Conservation (phyloP, 306 rosid species). For the Cucumis cinereus region DNA sequence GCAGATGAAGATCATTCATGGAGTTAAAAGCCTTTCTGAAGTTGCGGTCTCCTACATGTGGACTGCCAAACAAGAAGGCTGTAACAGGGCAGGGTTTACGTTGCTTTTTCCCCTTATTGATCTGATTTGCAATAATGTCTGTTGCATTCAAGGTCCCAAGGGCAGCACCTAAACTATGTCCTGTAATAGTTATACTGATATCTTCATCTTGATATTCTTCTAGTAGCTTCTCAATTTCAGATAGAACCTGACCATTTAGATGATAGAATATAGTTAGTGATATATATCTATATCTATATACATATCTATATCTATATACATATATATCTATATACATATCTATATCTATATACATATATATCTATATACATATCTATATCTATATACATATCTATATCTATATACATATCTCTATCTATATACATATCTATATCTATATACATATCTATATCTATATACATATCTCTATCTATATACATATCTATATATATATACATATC, state of each 20-base stretch:
- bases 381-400: no score
- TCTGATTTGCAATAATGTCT: constrained; percentile 37
- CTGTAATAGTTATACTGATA: constrained; percentile 69
- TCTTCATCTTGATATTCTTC: constrained; percentile 55
- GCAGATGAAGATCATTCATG: constrained; percentile 19
- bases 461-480: no score
- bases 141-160: constrained; percentile 47
- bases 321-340: no score
- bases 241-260: constrained; percentile 30
- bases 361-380: neutral
- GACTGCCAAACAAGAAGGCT: constrained; percentile 35
- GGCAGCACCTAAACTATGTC: constrained; percentile 90
- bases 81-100: constrained; percentile 47
- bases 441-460: no score
- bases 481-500: no score
- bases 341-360: no score
- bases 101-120: constrained; percentile 19
- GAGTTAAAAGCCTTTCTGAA: constrained; percentile 16
- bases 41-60: constrained; percentile 34
- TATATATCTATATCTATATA: neutral
- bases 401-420: no score
- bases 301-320: no score
- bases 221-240: constrained; percentile 48
- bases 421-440: neutral
- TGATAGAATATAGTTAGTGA: neutral